Conservation (phyloP, 257 asterid genomes). For the Coffea eugenioides region DNA sequence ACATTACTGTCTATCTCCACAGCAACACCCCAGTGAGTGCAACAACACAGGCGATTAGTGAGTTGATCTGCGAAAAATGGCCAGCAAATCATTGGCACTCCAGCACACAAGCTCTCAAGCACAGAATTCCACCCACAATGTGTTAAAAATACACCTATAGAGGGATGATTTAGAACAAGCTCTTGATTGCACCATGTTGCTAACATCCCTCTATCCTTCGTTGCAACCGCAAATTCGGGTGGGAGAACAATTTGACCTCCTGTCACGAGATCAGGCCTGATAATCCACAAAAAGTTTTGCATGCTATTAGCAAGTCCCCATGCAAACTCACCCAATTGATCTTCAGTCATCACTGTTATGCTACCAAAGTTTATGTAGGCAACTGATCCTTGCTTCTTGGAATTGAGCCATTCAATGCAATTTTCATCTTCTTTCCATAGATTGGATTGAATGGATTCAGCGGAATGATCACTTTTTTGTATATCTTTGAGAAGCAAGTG, state of each 20-base stretch:
- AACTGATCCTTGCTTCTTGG: constrained; percentile 7
- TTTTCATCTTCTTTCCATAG: too few relatives aligned
- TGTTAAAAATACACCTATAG: constrained; percentile 13
- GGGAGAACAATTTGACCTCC: neutral
- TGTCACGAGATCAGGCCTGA: constrained; percentile 15
- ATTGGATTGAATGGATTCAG: too few relatives aligned
- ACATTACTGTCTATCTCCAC: constrained; percentile 20
- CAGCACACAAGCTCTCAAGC: constrained; percentile 6
- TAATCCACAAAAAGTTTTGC: constrained; percentile 18
- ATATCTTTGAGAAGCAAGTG: too few relatives aligned
- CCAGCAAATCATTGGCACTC: constrained; percentile 22
- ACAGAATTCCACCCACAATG: constrained; percentile 26
- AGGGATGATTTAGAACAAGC: constrained; percentile 11
- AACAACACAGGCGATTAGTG: constrained; percentile 9
- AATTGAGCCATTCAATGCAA: too few relatives aligned
- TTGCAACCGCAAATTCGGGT: neutral
- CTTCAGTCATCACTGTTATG: constrained; percentile 2
- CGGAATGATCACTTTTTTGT: too few relatives aligned
- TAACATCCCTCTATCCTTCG: constrained; percentile 3
- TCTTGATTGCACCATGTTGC: constrained; percentile 18
- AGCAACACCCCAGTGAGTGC: constrained; percentile 15
- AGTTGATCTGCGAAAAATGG: constrained; percentile 16
- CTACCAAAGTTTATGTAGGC: constrained; percentile 5
- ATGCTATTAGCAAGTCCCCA: constrained; percentile 17
- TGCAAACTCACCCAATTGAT: constrained; percentile 12